Evolutionary conservation across 768 basidiomycete species (phyloP), one percentile per base, ranked within the genome.

Genomic region (Dacryopinax spathularia): DNA sequence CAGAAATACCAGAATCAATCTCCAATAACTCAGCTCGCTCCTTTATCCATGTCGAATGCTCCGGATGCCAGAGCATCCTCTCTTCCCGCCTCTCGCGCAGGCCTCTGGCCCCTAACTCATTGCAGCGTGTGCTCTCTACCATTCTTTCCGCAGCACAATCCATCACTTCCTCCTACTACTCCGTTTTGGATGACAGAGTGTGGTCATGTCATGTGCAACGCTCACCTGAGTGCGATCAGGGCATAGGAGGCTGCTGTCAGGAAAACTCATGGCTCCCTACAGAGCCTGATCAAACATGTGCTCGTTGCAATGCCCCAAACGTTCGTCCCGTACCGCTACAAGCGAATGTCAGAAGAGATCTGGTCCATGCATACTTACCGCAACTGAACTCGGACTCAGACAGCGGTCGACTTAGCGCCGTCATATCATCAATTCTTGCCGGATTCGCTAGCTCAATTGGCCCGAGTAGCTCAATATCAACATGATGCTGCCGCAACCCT

Each of bases 161-260:
- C 62, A 9, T 34, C 64, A 18, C 81, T 79, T 0, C 74, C 76
- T 0, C 79, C 84, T 10, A 77, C 80, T 1, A 74, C 88, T 29
- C 90, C 90, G 0, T 92, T 91, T 72, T 92, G 90, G 90, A 77
- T 91, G 65, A 90, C 90, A 1, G 88, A 91, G 72, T 92, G 90
- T 68, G 88, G 88, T 0, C 90, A 92, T 77, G 81, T 91, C 63
- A 68, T 91, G 29, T 92, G 90, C 78, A 91, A 92, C 70, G 79
- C 81, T 36, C 90, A 92, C 74, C 83, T 92, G 71, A 88, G 90
- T 91, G 70, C 22, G 48, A 56, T 41, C 10, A 56, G 18, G n/a
- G n/a, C n/a, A n/a, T n/a, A 56, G 48, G 48, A 18, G 31, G 13
- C 48, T 6, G 29, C 10, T 10, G 15, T 9, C 22, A 15, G 25